phyloP scores from a whole-genome alignment of 2,329 filamentous ascomycete genomes.

The Botrytis medusae region DNA sequence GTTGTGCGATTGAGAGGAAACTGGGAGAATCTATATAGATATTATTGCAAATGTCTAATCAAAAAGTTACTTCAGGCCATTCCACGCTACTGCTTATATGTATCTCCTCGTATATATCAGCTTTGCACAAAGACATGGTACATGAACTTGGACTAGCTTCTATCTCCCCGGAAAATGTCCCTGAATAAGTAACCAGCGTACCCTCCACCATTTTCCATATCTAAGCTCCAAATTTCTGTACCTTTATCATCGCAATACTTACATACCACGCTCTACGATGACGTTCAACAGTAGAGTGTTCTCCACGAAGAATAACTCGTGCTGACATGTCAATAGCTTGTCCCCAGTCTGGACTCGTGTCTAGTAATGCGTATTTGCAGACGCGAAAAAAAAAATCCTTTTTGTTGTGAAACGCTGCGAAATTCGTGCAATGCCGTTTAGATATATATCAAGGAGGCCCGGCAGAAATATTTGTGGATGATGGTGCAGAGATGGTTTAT shows the following conservation, averaged over 20 bases:
- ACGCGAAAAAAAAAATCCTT: background rate
- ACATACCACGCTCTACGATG: slow-evolving; percentile 10
- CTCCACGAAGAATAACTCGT: background rate
- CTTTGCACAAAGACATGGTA: background rate
- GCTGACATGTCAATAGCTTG: slow-evolving; percentile 8
- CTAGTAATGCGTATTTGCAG: background rate
- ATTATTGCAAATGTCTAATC: background rate
- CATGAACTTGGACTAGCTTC: background rate
- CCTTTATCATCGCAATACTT: background rate
- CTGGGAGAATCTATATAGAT: too few species aligned
- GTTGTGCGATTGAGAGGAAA: background rate
- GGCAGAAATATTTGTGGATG: background rate
- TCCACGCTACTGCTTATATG: background rate
- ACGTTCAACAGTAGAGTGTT: background rate
- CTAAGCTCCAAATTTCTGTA: background rate
- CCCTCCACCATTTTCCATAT: slow-evolving; percentile 5
- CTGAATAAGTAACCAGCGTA: background rate
- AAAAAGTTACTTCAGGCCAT: background rate
- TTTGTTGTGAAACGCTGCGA: background rate
- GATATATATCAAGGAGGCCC: background rate
- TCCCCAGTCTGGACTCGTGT: background rate
- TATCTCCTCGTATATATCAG: background rate
- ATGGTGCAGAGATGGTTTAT: background rate
- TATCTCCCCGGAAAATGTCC: too few species aligned
- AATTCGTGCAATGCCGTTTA: background rate